Percentiles rank a stretch among this genome's conserved stretches.
Evolutionary conservation across 495 filamentous ascomycete genomes (phyloP).

Genomic region (Neurospora sp.): DNA sequence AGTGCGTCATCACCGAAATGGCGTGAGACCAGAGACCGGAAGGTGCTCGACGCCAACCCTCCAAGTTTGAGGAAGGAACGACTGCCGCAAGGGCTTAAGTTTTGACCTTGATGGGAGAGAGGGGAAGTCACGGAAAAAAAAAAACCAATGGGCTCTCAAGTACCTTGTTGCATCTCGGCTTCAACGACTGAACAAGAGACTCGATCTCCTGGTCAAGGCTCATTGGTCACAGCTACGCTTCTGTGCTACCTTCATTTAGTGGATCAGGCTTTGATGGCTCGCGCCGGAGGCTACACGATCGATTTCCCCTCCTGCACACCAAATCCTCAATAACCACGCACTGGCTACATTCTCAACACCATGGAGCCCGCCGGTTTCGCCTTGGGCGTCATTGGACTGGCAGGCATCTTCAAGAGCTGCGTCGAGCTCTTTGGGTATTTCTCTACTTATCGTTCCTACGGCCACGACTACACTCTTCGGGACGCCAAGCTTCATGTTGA

Average conservation of each 20-base stretch:
- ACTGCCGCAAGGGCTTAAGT: neutral
- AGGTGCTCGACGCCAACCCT: neutral
- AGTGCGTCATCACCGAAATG: neutral
- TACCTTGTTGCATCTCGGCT: too few relatives aligned
- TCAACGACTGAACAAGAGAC: too few relatives aligned
- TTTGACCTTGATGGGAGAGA: neutral
- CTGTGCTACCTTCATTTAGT: neutral
- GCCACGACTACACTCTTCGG: neutral
- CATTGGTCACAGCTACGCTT: neutral
- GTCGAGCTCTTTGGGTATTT: slow-evolving; percentile 1
- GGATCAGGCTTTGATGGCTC: neutral
- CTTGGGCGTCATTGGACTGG: neutral
- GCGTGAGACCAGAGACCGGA: neutral
- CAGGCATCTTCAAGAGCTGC: neutral
- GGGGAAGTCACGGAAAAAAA: neutral
- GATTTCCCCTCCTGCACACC: neutral
- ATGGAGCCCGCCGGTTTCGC: neutral
- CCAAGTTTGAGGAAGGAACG: neutral
- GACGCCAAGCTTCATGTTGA: neutral
- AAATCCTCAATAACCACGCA: neutral
- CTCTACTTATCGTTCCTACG: neutral
- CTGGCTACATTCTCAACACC: neutral
- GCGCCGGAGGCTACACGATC: neutral
- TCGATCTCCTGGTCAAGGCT: too few relatives aligned
- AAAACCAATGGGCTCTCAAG: too few relatives aligned